Percentiles rank a stretch among this genome's conserved stretches.
These are phyloP conservation scores for Naganishia sp. DNA, from an alignment of 1,284 basidiomycete species.

Conservation along the genomic window DNA sequence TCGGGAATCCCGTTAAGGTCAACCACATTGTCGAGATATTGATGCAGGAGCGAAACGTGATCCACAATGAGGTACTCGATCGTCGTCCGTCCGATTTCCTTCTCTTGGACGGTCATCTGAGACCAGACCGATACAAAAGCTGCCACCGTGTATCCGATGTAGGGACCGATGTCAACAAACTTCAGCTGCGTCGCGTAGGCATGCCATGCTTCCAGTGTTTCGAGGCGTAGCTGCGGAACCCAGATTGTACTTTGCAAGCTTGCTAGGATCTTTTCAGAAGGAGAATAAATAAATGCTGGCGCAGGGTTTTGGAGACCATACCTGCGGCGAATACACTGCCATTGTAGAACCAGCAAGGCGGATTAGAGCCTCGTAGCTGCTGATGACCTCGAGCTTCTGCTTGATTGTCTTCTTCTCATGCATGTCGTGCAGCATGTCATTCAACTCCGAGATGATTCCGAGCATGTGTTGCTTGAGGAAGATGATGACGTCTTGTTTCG, in stretches of 20 bases:
- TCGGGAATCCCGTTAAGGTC: conserved; percentile 72
- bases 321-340: conserved; percentile 78
- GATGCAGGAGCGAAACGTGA: conserved; percentile 58
- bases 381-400: conserved; percentile 71
- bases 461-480: conserved; percentile 76
- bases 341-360: conserved; percentile 70
- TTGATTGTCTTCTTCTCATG: conserved; percentile 68
- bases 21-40: conserved; percentile 73
- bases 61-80: conserved; percentile 73
- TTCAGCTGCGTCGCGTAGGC: conserved; percentile 73
- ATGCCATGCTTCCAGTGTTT: conserved; percentile 79
- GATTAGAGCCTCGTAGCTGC: conserved; percentile 76
- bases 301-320: conserved; percentile 47
- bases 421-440: conserved; percentile 77
- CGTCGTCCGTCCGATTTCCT: conserved; percentile 62
- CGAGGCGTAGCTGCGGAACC: conserved; percentile 68
- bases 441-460: conserved; percentile 76
- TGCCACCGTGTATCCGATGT: conserved; percentile 85
- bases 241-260: conserved; percentile 87
- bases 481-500: conserved; percentile 53
- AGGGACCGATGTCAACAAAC: conserved; percentile 73
- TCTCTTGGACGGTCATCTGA: conserved; percentile 57
- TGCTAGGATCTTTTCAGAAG: conserved; percentile 77
- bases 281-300: background rate
- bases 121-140: conserved; percentile 79